phyloP scores from a whole-genome alignment of 2,329 filamentous ascomycete species.

The Lithohypha guttulata region DNA sequence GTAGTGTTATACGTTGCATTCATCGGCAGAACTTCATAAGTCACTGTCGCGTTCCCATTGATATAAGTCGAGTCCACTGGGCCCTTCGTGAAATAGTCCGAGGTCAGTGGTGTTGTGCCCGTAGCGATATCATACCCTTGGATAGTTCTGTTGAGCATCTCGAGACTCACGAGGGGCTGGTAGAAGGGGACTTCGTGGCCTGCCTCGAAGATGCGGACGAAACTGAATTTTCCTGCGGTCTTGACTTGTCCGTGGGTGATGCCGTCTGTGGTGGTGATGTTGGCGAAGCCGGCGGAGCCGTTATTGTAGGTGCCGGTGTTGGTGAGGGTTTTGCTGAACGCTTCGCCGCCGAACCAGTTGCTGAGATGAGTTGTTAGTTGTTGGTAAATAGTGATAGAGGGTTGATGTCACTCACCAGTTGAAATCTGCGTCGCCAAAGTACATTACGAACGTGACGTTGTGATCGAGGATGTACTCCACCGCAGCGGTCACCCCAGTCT shows the following conservation, averaged over 20 bases:
- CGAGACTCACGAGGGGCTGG: conserved; percentile 49
- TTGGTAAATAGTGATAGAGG: no score
- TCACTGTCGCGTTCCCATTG: conserved; percentile 21
- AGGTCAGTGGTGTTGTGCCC: conserved; percentile 33
- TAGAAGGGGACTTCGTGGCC: conserved; percentile 31
- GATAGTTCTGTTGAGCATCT: conserved; percentile 51
- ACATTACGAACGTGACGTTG: conserved; percentile 29
- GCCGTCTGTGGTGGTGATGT: neutral
- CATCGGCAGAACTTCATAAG: conserved; percentile 13
- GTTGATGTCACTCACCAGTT: no score
- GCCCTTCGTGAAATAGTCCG: conserved; percentile 39
- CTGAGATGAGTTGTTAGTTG: no score
- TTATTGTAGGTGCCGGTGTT: conserved; percentile 28
- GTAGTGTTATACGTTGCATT: conserved; percentile 8
- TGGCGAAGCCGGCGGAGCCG: conserved; percentile 1
- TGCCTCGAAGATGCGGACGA: conserved; percentile 30
- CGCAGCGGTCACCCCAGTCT: conserved; percentile 32
- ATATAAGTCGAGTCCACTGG: conserved; percentile 41
- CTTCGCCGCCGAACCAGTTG: conserved; percentile 39
- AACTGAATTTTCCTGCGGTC: conserved; percentile 32
- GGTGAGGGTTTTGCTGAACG: conserved; percentile 26
- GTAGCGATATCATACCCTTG: conserved; percentile 45
- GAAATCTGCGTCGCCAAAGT: conserved; percentile 26
- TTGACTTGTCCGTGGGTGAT: conserved; percentile 27
- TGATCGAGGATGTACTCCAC: conserved; percentile 32